Base-by-base conservation (phyloP, 169 alveolate species). In the Cryptosporidium tyzzeri region DNA sequence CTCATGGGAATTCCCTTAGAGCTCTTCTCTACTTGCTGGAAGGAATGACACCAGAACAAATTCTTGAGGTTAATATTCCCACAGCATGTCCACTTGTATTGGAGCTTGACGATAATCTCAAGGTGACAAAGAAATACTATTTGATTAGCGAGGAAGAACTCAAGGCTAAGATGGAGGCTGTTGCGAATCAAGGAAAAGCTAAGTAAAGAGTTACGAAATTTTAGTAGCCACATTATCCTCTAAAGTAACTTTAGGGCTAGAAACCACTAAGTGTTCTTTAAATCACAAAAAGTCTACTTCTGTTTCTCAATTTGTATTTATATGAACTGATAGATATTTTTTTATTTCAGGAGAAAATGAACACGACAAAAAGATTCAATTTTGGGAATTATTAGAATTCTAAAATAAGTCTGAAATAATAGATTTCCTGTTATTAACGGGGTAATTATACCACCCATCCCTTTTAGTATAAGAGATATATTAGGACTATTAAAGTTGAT, bases 1-100 rank as follows among this genome's bases (percentile, higher is more conserved):
- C 99, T 31, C 99, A 98, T 91, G 99, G 99, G n/a, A 98, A 98
- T 94, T 96, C 99, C 33, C 93, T 98, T 48, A 94, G 99, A 92
- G 98, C 98, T 31, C 93, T 98, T 35, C 98, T 98, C 29, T 97
- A 97, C 97, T 96, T 96, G 85, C 92, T 98, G 50, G 99, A 97
- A 91, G 93, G 93, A 67, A 95, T 98, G 95, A 93, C 95, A 51
- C 99, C 97, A 51, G 97, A 95, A 39, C 99, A 96, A 37, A 96
- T 98, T 59, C 93, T 97, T 44, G 97, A 95, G 86, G 92, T 97
- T 45, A 97, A 98, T 93, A 97, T 98, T 50, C 99, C 99, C 16
- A 98, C 99, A 33, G 99, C 98, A 5, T 97, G 97, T 39, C 99
- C 99, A 18, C 94, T 98, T 26, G 98, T 97, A 21, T 97, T 97